These are phyloP conservation scores for Fomitopsis palustris DNA, from an alignment of 1,284 basidiomycete species.

Conservation along the genomic window DNA sequence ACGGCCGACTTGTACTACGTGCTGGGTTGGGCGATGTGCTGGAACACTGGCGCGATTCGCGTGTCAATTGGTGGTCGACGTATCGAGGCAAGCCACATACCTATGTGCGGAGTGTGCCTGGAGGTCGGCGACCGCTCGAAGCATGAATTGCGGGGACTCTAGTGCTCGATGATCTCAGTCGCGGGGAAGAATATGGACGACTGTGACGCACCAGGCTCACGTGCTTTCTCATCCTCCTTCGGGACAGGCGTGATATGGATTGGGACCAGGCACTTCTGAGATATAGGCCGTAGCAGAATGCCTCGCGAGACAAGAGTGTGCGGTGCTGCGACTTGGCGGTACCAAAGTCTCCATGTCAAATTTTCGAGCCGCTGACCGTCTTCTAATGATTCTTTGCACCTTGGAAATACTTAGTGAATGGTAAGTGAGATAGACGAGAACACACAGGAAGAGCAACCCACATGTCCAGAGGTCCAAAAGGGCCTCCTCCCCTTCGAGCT, in stretches of 20 bases:
- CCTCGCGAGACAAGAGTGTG: constrained; percentile 30
- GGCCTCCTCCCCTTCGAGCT: constrained; percentile 64
- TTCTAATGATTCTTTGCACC: constrained; percentile 75
- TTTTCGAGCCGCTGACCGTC: constrained; percentile 81
- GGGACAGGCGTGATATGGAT: constrained; percentile 32
- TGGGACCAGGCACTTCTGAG: constrained; percentile 16
- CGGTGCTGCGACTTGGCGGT: constrained; percentile 52
- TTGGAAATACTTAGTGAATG: constrained; percentile 65
- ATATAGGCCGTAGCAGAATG: constrained; percentile 24
- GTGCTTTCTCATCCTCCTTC: constrained; percentile 24
- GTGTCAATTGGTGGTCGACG: constrained; percentile 21
- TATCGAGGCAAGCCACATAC: constrained; percentile 15
- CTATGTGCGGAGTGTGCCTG: constrained; percentile 28
- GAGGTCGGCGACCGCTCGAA: constrained; percentile 3
- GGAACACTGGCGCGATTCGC: constrained; percentile 27
- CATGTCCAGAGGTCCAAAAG: constrained; percentile 61
- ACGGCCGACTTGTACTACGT: constrained; percentile 38
- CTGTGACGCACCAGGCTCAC: constrained; percentile 12
- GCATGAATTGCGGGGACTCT: neutral
- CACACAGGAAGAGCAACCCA: constrained; percentile 30
- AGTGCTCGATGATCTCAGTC: neutral
- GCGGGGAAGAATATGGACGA: neutral
- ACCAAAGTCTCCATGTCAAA: constrained; percentile 84
- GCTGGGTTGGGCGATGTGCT: constrained; percentile 27
- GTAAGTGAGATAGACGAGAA: constrained; percentile 10